Base-by-base conservation (phyloP, 805 yeast species). In the Candida boidinii region DNA sequence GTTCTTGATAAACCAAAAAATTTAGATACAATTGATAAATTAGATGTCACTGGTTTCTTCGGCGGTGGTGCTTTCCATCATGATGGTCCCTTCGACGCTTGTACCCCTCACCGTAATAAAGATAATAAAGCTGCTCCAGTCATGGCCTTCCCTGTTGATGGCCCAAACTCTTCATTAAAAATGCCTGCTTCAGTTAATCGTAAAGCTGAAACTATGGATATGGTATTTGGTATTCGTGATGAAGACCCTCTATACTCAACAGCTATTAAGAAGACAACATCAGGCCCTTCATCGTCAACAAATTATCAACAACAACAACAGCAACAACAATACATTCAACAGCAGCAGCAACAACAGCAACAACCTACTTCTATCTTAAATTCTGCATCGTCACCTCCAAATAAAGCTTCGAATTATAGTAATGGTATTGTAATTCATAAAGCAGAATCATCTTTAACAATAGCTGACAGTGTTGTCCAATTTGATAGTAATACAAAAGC, bases 1-100 rank as follows among this genome's bases (percentile, higher is more conserved):
- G 56, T 67, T 37, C 64, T 61, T 50, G 62, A 62, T 48, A 66
- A 73, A 44, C 70, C 87, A 11, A 76, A 78, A 46, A 83, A 87
- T 45, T 78, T 88, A 35, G 98, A 90, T 51, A 85, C 94, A 4
- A 92, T 92, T 46, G 98, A 92, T 62, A 84, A 84, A 58, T 68
- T 92, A 49, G 98, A 92, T 56, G 98, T 90, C 29, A 88, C 96
- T 10, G 96, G 95, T 1, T 70, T 88, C 40, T 88, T 84, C 53
- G 96, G 96, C 17, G 79, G 84, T 30, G 85, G 86, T 13, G 85
- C 94, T 2, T 92, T 92, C 69, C 98, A 92, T 58, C 97, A 92
- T 57, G 98, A 92, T 60, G 98, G 98, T 10, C 98, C 98, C 12
- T 92, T 92, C 54, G 98, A 92, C 55, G 98, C 98, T 1, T 90